These are phyloP conservation scores for Aspergillus sp. DNA, from an alignment of 2,329 filamentous ascomycete genomes.

Conservation along the genomic window DNA sequence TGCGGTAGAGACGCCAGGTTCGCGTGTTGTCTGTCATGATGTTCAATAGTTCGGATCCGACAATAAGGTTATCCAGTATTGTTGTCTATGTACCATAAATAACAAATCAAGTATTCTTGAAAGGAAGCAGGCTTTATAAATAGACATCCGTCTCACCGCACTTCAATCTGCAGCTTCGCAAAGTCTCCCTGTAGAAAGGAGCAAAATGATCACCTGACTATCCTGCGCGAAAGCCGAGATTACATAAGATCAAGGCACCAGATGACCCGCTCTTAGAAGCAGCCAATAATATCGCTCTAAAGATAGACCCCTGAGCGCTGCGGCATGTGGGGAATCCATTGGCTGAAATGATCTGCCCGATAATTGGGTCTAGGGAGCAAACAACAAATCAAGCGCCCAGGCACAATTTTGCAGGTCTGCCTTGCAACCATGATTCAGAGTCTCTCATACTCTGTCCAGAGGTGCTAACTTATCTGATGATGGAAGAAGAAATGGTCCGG, in stretches of 20 bases:
- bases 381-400: not conserved
- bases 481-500: no score
- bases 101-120: no score
- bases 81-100: no score
- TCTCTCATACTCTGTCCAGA: not conserved
- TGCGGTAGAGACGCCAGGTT: no score
- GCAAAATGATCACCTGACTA: not conserved
- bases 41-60: no score
- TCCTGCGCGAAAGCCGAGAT: not conserved
- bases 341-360: slow-evolving; percentile 4
- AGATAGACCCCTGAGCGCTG: slow-evolving; percentile 5
- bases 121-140: no score
- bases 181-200: no score
- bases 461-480: not conserved
- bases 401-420: not conserved
- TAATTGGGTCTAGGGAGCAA: not conserved
- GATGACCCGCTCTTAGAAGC: not conserved
- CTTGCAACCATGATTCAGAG: not conserved
- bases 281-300: not conserved
- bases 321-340: slow-evolving; percentile 18
- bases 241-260: not conserved
- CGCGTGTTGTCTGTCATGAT: no score
- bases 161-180: no score
- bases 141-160: no score
- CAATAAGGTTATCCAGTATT: no score